Evolutionary conservation across 2,329 filamentous ascomycete genomes (phyloP), one percentile per base, ranked within the genome.

Genomic region (Ophiostoma pallidulum): DNA sequence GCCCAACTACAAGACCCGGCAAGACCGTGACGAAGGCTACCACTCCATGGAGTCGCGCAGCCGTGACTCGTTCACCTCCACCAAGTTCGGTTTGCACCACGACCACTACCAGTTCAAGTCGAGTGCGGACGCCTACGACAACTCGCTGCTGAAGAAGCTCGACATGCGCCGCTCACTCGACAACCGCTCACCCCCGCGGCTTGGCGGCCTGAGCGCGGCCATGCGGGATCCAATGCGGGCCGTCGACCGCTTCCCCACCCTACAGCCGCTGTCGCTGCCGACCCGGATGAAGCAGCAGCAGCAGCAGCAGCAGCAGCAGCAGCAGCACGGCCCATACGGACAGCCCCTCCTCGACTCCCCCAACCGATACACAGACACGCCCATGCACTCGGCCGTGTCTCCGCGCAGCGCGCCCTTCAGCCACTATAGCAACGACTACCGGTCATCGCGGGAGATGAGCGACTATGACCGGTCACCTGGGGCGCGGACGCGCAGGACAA

Each of bases 121-220:
- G 4, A 64, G 66, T 44, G 66, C 69, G 55, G 64, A 72, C 38
- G 63, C 71, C 13, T 70, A 77, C 45, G 71, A 73, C 50, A 70
- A 66, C 50, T 67, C 63, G 44, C 68, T 78, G 57, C 70, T 77
- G 50, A 74, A 73, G 59, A 79, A 75, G 61, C 64, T 80, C n/a
- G 69, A 77, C 49, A 66, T 69, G 1, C 60, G 68, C 32, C 65
- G 69, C 32, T 65, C 62, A 0, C 56, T 69, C n/a, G 70, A 73
- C 48, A 71, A 66, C 45, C 60, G 61, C 14, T 68, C 70, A 8
- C 67, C 71, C 2, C 66, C 71, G 19, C 59, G 62, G 13, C 60
- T 66, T 9, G 71, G 70, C 2, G 54, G 66, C 19, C 64, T 60
- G 47, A 69, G 72, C 39, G 52, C 62, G 8, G 57, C 64, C 18